phyloP scores from a whole-genome alignment of 768 basidiomycete genomes.

The Omphalotus guepiniiformis region DNA sequence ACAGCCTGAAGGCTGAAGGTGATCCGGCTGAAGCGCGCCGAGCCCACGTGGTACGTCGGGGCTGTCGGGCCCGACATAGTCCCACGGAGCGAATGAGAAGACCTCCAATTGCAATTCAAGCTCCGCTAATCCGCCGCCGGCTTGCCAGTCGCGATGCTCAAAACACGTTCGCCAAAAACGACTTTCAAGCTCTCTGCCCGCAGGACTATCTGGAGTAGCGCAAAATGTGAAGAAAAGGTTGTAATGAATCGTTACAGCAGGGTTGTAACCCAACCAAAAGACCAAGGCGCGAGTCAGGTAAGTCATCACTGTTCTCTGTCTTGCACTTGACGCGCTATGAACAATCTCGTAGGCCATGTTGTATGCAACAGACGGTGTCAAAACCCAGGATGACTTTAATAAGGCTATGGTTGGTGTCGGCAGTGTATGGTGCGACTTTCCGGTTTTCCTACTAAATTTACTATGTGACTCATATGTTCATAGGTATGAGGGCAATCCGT shows the following conservation, averaged over 20 bases:
- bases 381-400: constrained; percentile 76
- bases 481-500: constrained; percentile 99
- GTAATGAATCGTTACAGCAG: constrained; percentile 72
- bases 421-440: constrained; percentile 82
- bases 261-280: constrained; percentile 84
- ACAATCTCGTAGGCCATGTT: constrained; percentile 79
- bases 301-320: constrained; percentile 1
- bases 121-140: too few species aligned
- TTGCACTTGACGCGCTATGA: background rate
- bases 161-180: too few species aligned
- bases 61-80: too few species aligned
- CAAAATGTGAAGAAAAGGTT: constrained; percentile 36
- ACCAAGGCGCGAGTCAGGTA: constrained; percentile 93
- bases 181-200: too few species aligned
- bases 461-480: constrained; percentile 15
- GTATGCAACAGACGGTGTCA: constrained; percentile 95
- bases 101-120: too few species aligned
- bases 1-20: too few species aligned
- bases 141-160: too few species aligned
- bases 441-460: constrained; percentile 1
- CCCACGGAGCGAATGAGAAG: too few species aligned
- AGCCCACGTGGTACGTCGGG: too few species aligned
- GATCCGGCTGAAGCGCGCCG: too few species aligned
- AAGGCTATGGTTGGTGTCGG: constrained; percentile 98
- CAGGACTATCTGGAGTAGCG: too few species aligned